These are phyloP conservation scores for Candida sanyaensis DNA, from an alignment of 1,139 yeast species.

Conservation along the genomic window DNA sequence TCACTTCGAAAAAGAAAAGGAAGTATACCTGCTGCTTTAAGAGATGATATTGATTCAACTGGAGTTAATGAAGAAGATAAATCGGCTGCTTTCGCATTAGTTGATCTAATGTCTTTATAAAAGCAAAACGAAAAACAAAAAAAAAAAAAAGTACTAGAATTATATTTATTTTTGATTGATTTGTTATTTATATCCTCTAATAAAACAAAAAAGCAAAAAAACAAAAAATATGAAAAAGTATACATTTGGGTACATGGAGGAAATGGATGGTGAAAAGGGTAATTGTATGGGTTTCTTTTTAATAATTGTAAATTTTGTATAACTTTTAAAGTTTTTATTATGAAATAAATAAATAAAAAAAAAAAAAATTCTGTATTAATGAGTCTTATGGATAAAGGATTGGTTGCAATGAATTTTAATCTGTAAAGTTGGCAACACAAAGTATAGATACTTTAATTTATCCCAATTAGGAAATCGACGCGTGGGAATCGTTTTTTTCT, in stretches of 20 bases:
- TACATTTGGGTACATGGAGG: no score
- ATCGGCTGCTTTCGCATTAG: slow-evolving; percentile 64
- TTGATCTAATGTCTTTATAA: slow-evolving; percentile 43
- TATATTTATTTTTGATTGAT: not conserved
- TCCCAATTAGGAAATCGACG: slow-evolving; percentile 12
- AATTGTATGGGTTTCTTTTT: not conserved
- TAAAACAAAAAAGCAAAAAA: no score
- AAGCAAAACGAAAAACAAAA: no score
- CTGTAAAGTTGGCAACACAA: not conserved
- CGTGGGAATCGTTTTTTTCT: not conserved
- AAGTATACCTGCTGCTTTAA: slow-evolving; percentile 7
- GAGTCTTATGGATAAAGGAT: not conserved
- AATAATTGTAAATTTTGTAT: not conserved
- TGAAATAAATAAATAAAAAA: no score
- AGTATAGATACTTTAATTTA: slow-evolving; percentile 4
- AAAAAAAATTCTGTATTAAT: not conserved
- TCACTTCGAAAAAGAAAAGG: slow-evolving; percentile 40
- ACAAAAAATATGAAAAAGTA: no score
- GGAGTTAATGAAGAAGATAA: slow-evolving; percentile 37
- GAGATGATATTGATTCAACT: slow-evolving; percentile 8
- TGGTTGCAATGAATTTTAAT: not conserved
- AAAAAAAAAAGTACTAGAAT: not conserved
- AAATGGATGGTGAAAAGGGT: not conserved
- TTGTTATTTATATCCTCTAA: not conserved
- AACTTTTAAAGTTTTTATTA: no score